Evolutionary conservation across 2,329 filamentous ascomycete species (phyloP), one percentile per base, ranked within the genome.

Genomic region (Pseudogymnoascus sp.): DNA sequence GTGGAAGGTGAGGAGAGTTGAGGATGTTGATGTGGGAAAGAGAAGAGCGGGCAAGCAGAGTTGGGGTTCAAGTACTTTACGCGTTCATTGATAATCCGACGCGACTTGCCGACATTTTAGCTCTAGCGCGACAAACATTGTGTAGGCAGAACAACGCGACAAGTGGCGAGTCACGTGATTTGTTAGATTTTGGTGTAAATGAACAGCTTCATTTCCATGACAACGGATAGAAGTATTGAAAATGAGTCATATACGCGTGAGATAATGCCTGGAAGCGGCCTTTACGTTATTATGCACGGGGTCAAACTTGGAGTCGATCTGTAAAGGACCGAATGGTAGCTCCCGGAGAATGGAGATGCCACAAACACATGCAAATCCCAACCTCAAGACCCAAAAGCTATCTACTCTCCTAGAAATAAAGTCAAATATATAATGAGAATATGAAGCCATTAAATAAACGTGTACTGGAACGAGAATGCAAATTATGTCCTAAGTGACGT

Each of bases 11-110:
- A 36, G 34, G 51, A 42, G 42, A 47, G 23, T 62, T 62, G 60
- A 26, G 39, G 60, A 62, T 62, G 42, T 62, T 42, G 39, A 45
- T 21, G 59, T 61, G 42, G 62, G 37, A 60, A 45, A 45, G 54
- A 60, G 54, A 60, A 60, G 62, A 57, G 47, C 7, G 29, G 51
- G 47, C 37, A 54, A 37, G 29, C 40, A 45, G 39, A 64, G 36
- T 51, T 45, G 47, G 40, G 54, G 57, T 37, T 61, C 51, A 63
- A 61, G 62, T 62, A 64, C 62, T 64, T 64, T 64, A 64, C 62
- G 62, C 62, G 62, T 62, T 61, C 59, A 31, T 37, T 42, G 59
- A 61, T 61, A 61, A 61, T 39, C 37, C 59, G 59, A 62, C 61
- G 37, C 61, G 61, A 42, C 37, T 62, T 61, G 39, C 59, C 39